Base-by-base conservation (phyloP, 176 grass and related monocot species). In the Canna indica region DNA sequence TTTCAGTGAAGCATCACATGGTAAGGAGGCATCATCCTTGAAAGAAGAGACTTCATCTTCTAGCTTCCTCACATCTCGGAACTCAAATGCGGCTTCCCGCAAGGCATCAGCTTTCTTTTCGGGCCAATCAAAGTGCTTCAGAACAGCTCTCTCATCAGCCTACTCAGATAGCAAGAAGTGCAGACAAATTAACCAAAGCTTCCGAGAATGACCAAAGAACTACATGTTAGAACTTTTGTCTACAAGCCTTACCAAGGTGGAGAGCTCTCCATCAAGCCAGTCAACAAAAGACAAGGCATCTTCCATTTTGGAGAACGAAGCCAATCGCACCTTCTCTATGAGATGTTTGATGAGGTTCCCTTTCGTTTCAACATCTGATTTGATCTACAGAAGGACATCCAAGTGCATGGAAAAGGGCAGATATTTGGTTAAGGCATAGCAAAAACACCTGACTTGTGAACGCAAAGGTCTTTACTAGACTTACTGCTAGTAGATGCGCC, bases 321-420 rank as follows among this genome's bases (percentile, higher is more conserved):
- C 81, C 6, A 59, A 80, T 35, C 81, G 81, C 26, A 91, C 75
- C 78, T 85, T 91, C 56, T 83, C 71, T 57, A 96, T 96, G 53
- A 91, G 83, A 68, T 84, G 59, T 17, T 77, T 87, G 59, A 96
- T 87, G 70, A 96, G 74, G 48, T 85, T 73, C 36, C 86, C 88
- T 85, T 96, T 96, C 38, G 86, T 87, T 81, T 90, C 82, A 5
- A 96, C 81, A 58, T 91, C 93, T 0, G 81, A 78, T 81, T 87
- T 91, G 69, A 91, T 91, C 87, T 90, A 66, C 56, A 12, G 11
- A 69, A 45, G 47, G 53, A 71, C 10, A 57, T 39, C 11, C 56
- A 68, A 22, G 64, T 47, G 32, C 30, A 47, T 25, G 2, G 7
- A 77, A 71, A 32, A 63, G 59, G 33, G 71, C 41, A 59, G 48